Evolutionary conservation across 306 rosid genomes (phyloP), one percentile per base, ranked within the genome.

Genomic region (Purshia tridentata): DNA sequence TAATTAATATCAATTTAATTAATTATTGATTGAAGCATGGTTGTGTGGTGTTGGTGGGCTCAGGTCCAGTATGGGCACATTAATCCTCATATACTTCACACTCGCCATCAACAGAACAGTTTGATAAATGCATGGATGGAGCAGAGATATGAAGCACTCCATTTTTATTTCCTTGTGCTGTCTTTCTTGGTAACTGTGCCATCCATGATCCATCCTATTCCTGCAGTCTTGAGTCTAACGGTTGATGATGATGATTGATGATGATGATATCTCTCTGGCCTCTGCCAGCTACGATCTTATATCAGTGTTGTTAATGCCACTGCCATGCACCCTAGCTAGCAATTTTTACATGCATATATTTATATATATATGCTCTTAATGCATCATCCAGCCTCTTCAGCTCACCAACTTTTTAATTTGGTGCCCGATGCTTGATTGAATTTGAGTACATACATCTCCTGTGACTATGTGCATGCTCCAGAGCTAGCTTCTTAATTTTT

Each of bases 61-160:
- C 61, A 76, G 79, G 79, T 76, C 79, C 10, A 67, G 79, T 57
- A 37, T 76, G 59, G 79, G 79, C 5, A 76, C 79, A 5, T 66
- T 67, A 19, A 57, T 76, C 56, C 72, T 76, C 60, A 76, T 76
- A 76, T 76, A 56, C 69, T 76, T 67, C 61, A 76, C 79, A 2
- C 73, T 76, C 42, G 74, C 79, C 58, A 76, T 76, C 39, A 76
- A 76, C 18, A 69, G 68, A 67, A 67, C 74, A 48, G 68, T 6
- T 42, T 76, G 67, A 72, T n/a, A 1, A 13, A 45, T 11, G 2
- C 56, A 23, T 57, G 49, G 37, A 41, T 4, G 51, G 55, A 44
- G 41, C 23, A 16, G 18, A 9, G 72, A 44, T 48, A 6, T 6
- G 47, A 44, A 5, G 47, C 47, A 44, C 66, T 63, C 40, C 16